Conservation (phyloP, 345 rosid species). For the Jatropha curcas region DNA sequence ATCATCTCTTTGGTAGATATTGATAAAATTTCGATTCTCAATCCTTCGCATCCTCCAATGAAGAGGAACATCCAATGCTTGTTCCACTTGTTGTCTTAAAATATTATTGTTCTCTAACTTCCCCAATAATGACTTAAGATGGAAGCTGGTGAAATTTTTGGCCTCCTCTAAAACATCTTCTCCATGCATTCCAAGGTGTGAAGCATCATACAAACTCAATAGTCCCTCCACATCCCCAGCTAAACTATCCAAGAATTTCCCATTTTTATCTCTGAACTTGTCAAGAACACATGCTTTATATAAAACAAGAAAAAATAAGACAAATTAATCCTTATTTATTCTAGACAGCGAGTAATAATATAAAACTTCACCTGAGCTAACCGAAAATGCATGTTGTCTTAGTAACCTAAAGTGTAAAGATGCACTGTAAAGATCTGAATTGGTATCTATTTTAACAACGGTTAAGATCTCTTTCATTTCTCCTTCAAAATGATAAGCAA, state of each 20-base stretch:
- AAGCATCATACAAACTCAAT: conserved; percentile 28
- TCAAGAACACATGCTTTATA: conserved; percentile 9
- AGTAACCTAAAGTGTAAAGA: too few species aligned
- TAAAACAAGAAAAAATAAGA: too few species aligned
- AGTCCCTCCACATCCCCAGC: conserved; percentile 6
- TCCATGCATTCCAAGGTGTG: conserved; percentile 19
- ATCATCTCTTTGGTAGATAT: conserved; percentile 3
- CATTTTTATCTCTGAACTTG: conserved; percentile 11
- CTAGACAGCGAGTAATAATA: too few species aligned
- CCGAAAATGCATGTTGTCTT: too few species aligned
- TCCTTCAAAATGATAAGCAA: too few species aligned
- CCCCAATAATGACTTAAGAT: conserved; percentile 6
- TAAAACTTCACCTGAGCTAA: too few species aligned
- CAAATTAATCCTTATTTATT: too few species aligned
- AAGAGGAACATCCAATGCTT: conserved; percentile 16
- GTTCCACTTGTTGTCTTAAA: conserved; percentile 2
- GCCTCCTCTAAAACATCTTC: conserved; percentile 24
- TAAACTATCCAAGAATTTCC: conserved; percentile 8
- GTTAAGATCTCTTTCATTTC: too few species aligned
- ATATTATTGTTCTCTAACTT: background rate
- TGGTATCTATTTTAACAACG: too few species aligned
- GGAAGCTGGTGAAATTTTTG: background rate
- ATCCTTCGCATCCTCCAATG: conserved; percentile 24
- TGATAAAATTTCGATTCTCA: conserved; percentile 17
- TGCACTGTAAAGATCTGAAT: too few species aligned